Conservation (phyloP, 1,284 basidiomycete species). For the Puccinia hordei region DNA sequence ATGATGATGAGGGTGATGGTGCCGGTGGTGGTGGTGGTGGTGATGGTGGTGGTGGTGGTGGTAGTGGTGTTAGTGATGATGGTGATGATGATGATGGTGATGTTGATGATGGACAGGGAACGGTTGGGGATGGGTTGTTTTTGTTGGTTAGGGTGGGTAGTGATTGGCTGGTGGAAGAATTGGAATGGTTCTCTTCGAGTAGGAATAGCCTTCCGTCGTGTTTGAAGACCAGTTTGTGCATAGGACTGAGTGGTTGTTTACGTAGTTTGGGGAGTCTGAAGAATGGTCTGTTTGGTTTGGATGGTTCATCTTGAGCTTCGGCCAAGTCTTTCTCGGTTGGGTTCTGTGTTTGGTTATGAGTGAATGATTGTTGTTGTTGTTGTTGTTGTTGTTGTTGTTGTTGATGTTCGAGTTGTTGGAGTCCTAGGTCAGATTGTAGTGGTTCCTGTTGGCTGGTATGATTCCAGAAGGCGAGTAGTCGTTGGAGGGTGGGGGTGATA, state of each 20-base stretch:
- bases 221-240: constrained; percentile 40
- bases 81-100: not conserved
- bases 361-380: constrained; percentile 2
- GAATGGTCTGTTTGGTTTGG: not conserved
- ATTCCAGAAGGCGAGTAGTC: constrained; percentile 40
- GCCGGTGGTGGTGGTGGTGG: too few relatives aligned
- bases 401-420: constrained; percentile 8
- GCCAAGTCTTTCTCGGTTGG: not conserved
- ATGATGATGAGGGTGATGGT: not conserved
- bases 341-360: not conserved
- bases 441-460: not conserved
- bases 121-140: not conserved
- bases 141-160: constrained; percentile 7
- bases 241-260: constrained; percentile 28
- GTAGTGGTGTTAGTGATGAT: not conserved
- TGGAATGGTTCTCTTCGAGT: not conserved
- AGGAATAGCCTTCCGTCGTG: constrained; percentile 23
- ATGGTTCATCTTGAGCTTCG: not conserved
- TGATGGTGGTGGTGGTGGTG: too few relatives aligned
- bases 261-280: constrained; percentile 30
- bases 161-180: not conserved
- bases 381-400: constrained; percentile 8
- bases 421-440: not conserved
- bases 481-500: constrained; percentile 25
- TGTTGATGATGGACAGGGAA: not conserved